Evolutionary conservation across 2,329 filamentous ascomycete species (phyloP), one percentile per base, ranked within the genome.

Genomic region (Xylariaceae sp.): DNA sequence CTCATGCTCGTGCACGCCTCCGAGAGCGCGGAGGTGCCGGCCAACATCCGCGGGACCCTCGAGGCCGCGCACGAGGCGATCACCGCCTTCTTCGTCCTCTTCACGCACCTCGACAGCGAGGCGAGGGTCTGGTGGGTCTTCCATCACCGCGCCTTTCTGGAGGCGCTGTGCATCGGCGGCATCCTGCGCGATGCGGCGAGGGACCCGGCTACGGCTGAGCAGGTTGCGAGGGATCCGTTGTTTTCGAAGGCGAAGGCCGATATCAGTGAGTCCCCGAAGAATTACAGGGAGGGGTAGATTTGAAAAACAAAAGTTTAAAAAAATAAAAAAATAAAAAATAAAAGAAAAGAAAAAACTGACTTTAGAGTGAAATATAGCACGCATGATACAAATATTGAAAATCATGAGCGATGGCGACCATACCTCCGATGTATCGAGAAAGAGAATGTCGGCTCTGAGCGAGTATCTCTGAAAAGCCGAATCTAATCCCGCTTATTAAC

Each of bases 41-140:
- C 82, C 50, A 88, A 91, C 66, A 76, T 88, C 19, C 76, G 84
- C 19, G 85, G 81, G 3, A 87, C 87, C 2, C 73, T 91, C 9
- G 87, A 91, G 68, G 86, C 87, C 0, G 88, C 88, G 0, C 84
- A 89, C 63, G 86, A 88, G 66, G 88, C 88, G 3, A 81, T 92
- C 46, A 80, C 78, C 44, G 76, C 86, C 1, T 92, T 91, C 67
- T 91, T 91, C 68, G 76, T 90, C 54, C 76, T 91, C 5, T 88
- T 85, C 70, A 75, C 74, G 39, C 72, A 89, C 9, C 84, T 91
- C 58, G 82, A 86, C 61, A 75, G 76, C 12, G 88, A 92, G 72
- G 86, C 87, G 1, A 79, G 84, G 11, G 87, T 91, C 0, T 91
- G 88, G 88, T 92, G 88, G 88, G 87, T 89, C 0, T 89, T 91